Conservation (phyloP, 805 yeast genomes). For the Lipomyces starkeyi region DNA sequence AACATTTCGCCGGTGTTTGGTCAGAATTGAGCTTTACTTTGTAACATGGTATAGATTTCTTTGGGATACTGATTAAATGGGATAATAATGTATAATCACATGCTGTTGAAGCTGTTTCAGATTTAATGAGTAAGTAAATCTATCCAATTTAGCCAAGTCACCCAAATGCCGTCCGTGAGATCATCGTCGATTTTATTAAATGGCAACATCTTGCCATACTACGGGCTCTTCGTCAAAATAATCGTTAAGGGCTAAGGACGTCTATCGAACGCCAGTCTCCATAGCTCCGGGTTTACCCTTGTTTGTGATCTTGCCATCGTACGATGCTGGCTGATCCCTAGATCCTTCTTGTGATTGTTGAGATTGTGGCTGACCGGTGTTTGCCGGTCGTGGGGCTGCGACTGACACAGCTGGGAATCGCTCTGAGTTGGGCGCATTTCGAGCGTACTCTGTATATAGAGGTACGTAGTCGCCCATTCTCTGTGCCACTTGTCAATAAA, state of each 20-base stretch:
- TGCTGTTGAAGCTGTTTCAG: no score
- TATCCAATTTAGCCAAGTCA: neutral
- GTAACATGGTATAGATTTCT: neutral
- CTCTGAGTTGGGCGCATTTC: neutral
- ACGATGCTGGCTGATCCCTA: conserved; percentile 7
- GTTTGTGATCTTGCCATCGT: neutral
- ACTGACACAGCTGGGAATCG: neutral
- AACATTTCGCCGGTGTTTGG: neutral
- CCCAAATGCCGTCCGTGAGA: neutral
- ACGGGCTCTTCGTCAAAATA: no score
- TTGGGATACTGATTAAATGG: neutral
- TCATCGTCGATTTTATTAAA: no score
- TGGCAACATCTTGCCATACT: no score
- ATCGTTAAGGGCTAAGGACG: no score
- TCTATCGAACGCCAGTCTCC: conserved; percentile 24
- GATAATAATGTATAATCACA: neutral
- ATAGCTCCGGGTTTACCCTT: conserved; percentile 20
- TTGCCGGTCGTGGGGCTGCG: conserved; percentile 12
- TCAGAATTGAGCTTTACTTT: neutral
- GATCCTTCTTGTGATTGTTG: neutral
- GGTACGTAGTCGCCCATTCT: conserved; percentile 19
- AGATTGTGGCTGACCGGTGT: conserved; percentile 3
- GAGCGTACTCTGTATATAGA: conserved; percentile 12
- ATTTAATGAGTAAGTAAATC: no score
- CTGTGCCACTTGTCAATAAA: conserved; percentile 1